Base-by-base conservation (phyloP, 164 flowering plant genomes). In the Berberis vulgaris region DNA sequence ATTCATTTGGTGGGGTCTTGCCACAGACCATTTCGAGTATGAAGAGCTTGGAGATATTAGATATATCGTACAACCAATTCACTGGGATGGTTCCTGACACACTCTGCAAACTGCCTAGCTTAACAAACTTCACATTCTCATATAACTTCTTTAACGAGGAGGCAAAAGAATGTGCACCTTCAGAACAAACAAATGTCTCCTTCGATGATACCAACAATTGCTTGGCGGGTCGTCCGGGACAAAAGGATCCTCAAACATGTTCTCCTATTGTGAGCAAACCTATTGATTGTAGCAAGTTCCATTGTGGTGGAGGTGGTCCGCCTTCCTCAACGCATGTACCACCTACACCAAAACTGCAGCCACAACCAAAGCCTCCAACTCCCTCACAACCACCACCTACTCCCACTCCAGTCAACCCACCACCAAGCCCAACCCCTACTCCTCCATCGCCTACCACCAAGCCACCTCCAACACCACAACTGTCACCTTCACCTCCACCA, bases 61-160 rank as follows among this genome's bases (percentile, higher is more conserved):
- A 80, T 54, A 1, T 89, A 43, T 43, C 83, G 0, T 26, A 71
- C 38, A 89, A 89, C 67, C 57, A 49, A 58, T 54, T 86, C n/a
- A 81, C 82, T 0, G 94, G 91, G 13, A 60, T 57, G 45, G 82
- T 89, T 59, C 67, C 85, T 0, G 87, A 80, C 12, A 59, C 59
- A 3, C 12, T 89, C 26, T 89, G 97, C 72, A 61, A 58, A 57
- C 64, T 87, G 71, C 86, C 84, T 0, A 70, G 43, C n/a, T 69
- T 87, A 74, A 0, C 2, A 3, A 83, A 82, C 55, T 86, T 89
- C 65, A 74, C 81, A 1, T 86, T 78, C 66, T 74, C 90, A 1
- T 43, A 70, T 43, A 89, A 89, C 60, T 89, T 73, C 69, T 86
- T 87, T 73, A 80, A 67, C 6, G 83, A 77, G 0, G 80, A 72